Evolutionary conservation across 1,284 basidiomycete genomes (phyloP).

Genomic region (Moesziomyces sp.): DNA sequence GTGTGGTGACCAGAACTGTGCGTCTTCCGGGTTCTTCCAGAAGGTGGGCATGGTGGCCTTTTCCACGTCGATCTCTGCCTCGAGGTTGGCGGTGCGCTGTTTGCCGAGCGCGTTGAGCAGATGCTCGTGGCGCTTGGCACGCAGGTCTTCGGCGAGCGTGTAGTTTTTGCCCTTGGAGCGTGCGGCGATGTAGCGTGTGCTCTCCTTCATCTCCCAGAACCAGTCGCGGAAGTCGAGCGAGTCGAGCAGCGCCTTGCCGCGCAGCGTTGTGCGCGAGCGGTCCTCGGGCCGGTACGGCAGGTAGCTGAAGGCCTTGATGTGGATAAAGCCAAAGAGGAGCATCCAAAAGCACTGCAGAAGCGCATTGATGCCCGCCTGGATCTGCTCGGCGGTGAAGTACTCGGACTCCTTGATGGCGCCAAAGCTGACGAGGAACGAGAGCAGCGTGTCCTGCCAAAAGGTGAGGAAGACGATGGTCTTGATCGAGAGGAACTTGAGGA

Average conservation of each 20-base stretch:
- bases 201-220: conserved; percentile 56
- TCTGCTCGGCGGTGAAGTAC: conserved; percentile 77
- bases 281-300: conserved; percentile 72
- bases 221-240: conserved; percentile 59
- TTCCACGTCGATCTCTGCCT: conserved; percentile 44
- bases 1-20: conserved; percentile 10
- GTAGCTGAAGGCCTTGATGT: conserved; percentile 81
- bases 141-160: conserved; percentile 53
- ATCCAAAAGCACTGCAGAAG: conserved; percentile 80
- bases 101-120: conserved; percentile 51
- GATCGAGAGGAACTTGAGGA: conserved; percentile 76
- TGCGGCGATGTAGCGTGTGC: conserved; percentile 46
- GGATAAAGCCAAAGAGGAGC: conserved; percentile 74
- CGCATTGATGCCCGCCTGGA: conserved; percentile 79
- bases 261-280: conserved; percentile 28
- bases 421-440: conserved; percentile 75
- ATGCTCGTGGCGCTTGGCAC: conserved; percentile 49
- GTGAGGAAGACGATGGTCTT: conserved; percentile 82
- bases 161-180: conserved; percentile 43
- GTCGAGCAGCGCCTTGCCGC: conserved; percentile 44
- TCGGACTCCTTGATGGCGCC: conserved; percentile 74
- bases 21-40: conserved; percentile 38
- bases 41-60: conserved; percentile 41
- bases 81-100: conserved; percentile 29
- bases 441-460: conserved; percentile 79